Evolutionary conservation across 1,139 yeast genomes (phyloP).

Genomic region (Groenewaldozyma sp.): DNA sequence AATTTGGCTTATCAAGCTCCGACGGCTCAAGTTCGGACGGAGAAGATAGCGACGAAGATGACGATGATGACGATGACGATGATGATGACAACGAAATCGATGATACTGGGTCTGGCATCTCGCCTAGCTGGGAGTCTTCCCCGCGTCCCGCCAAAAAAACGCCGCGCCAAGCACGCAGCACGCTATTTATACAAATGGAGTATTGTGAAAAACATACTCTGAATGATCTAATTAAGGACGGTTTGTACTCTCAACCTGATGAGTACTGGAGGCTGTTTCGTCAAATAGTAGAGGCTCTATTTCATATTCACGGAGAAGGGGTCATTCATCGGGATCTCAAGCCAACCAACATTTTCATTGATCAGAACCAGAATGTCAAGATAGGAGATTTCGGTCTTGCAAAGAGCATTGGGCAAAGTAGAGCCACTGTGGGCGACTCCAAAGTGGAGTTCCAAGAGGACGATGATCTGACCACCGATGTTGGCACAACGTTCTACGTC

Average conservation of each 20-base stretch:
- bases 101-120: conserved; percentile 12
- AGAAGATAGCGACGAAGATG: conserved; percentile 11
- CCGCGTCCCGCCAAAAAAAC: background rate
- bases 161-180: conserved; percentile 31
- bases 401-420: conserved; percentile 34
- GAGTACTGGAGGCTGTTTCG: conserved; percentile 87
- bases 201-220: conserved; percentile 93
- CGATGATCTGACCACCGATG: conserved; percentile 84
- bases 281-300: conserved; percentile 82
- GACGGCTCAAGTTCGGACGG: too few relatives aligned
- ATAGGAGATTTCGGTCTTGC: conserved; percentile 98
- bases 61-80: conserved; percentile 14
- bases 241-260: conserved; percentile 58
- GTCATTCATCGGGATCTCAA: conserved; percentile 92
- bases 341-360: conserved; percentile 94
- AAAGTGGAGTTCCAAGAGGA: conserved; percentile 21
- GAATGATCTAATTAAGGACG: conserved; percentile 71
- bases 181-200: conserved; percentile 87
- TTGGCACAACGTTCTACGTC: conserved; percentile 88
- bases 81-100: conserved; percentile 15
- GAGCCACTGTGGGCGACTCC: conserved; percentile 11
- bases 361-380: conserved; percentile 76
- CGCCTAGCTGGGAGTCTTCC: background rate
- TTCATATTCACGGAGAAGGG: conserved; percentile 88
- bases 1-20: conserved; percentile 19